Evolutionary conservation across 345 rosid species (phyloP).

Genomic region (Sisymbrium irio): DNA sequence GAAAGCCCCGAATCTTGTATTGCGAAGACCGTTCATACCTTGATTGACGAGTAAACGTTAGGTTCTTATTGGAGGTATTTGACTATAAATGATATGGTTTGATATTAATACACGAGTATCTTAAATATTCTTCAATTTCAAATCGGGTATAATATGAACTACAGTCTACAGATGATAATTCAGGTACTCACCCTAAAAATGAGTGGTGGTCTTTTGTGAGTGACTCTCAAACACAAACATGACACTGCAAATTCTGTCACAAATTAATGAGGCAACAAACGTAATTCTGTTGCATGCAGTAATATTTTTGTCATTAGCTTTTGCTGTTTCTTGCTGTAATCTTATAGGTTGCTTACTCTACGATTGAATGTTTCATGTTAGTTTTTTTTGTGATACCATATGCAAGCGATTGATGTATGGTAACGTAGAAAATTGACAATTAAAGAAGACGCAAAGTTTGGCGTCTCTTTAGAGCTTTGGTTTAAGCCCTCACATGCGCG

Average conservation of each 20-base stretch:
- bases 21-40: not conserved
- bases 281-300: not conserved
- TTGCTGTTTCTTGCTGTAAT: not conserved
- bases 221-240: not conserved
- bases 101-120: not conserved
- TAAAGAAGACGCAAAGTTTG: slow-evolving; percentile 26
- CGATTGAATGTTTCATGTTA: not conserved
- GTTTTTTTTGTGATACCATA: not conserved
- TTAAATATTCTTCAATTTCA: not conserved
- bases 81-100: not conserved
- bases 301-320: not conserved
- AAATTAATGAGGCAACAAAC: not conserved
- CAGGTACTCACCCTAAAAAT: too few species aligned
- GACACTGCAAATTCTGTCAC: not conserved
- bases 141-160: not conserved
- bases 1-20: not conserved
- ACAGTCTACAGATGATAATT: too few species aligned
- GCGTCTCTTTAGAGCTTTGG: slow-evolving; percentile 6
- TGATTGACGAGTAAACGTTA: not conserved
- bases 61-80: not conserved
- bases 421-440: not conserved
- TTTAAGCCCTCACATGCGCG: slow-evolving; percentile 25
- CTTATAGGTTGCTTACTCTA: not conserved
- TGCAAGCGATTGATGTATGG: not conserved
- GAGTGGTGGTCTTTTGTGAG: too few species aligned